These are phyloP conservation scores for Platanus orientalis DNA, from an alignment of 164 flowering plant species.

Conservation along the genomic window DNA sequence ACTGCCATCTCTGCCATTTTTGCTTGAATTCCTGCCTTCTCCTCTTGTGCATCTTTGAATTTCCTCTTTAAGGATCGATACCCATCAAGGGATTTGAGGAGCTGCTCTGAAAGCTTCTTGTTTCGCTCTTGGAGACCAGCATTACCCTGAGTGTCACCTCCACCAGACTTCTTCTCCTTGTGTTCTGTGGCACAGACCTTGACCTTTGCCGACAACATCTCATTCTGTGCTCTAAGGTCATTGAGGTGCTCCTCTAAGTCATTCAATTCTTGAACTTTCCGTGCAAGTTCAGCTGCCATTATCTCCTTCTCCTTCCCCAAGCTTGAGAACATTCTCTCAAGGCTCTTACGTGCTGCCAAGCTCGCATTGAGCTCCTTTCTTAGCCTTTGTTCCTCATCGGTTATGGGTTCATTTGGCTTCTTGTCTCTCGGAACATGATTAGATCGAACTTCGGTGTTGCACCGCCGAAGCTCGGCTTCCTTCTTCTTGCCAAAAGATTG, in stretches of 20 bases:
- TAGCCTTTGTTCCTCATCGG: conserved; percentile 51
- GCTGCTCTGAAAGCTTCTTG: conserved; percentile 66
- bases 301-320: conserved; percentile 88
- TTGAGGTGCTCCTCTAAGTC: conserved; percentile 63
- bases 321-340: conserved; percentile 74
- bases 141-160: conserved; percentile 16
- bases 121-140: conserved; percentile 51
- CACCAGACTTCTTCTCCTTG: conserved; percentile 20
- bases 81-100: conserved; percentile 59
- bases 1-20: conserved; percentile 36
- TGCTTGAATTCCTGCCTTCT: conserved; percentile 23
- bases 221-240: conserved; percentile 71
- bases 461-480: conserved; percentile 43
- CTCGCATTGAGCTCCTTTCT: conserved; percentile 49
- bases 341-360: conserved; percentile 57
- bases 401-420: conserved; percentile 16
- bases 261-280: conserved; percentile 50
- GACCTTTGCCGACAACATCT: conserved; percentile 43
- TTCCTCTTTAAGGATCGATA: conserved; percentile 60
- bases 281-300: conserved; percentile 67
- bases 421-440: conserved; percentile 25
- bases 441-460: conserved; percentile 47
- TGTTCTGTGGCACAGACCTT: conserved; percentile 38
- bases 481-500: conserved; percentile 29
- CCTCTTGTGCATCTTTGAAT: conserved; percentile 44